These are phyloP conservation scores for Babesia divergens DNA, from an alignment of 169 alveolate genomes.

Conservation along the genomic window DNA sequence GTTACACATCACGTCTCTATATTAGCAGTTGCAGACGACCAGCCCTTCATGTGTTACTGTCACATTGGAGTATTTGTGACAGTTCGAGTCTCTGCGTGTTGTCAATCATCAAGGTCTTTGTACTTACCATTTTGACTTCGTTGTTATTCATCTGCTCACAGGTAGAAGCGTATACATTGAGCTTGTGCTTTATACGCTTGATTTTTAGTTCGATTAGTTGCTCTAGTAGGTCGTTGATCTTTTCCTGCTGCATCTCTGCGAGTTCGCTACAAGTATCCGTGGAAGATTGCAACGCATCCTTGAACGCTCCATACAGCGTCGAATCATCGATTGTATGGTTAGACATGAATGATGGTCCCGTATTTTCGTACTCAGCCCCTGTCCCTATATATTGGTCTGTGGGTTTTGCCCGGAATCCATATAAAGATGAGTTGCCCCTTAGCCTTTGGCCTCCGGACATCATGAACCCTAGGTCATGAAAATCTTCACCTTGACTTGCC, in stretches of 20 bases:
- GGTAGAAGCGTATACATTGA: neutral
- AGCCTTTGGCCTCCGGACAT: too few relatives aligned
- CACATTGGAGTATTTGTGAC: neutral
- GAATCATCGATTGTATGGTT: neutral
- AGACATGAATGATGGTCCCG: neutral
- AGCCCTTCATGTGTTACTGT: constrained; percentile 5
- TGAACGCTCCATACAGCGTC: neutral
- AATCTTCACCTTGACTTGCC: too few relatives aligned
- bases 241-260: constrained; percentile 39
- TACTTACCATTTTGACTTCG: constrained; percentile 19
- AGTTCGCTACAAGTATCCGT: constrained; percentile 8
- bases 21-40: too few relatives aligned
- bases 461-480: too few relatives aligned
- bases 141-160: constrained; percentile 32
- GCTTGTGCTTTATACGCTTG: constrained; percentile 24
- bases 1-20: too few relatives aligned
- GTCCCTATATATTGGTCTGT: too few relatives aligned
- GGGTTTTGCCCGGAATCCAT: too few relatives aligned
- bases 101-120: neutral
- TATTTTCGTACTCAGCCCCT: neutral
- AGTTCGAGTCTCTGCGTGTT: neutral
- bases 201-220: constrained; percentile 29
- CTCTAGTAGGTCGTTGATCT: neutral
- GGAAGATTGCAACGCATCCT: neutral
- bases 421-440: too few relatives aligned